phyloP scores from a whole-genome alignment of 2,329 filamentous ascomycete genomes.

The Aspergillus aculeatinus region DNA sequence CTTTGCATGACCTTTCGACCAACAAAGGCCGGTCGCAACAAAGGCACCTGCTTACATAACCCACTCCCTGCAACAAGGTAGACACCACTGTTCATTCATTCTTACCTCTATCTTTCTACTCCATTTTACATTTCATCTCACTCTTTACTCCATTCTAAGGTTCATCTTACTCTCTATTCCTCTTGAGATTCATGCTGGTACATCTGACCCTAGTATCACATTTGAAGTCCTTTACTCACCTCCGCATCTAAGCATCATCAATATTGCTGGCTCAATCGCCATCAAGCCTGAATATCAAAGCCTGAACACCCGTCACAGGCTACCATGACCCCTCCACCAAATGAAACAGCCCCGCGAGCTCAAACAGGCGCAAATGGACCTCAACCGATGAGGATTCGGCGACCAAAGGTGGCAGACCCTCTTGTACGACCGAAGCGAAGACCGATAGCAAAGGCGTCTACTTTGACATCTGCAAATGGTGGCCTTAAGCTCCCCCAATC shows the following conservation, averaged over 20 bases:
- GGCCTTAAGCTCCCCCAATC: slow-evolving; percentile 27
- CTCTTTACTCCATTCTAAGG: not conserved
- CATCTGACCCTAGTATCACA: too few species aligned
- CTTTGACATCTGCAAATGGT: slow-evolving; percentile 23
- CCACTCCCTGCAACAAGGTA: not conserved
- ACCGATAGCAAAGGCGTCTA: slow-evolving; percentile 28
- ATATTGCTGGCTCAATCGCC: not conserved
- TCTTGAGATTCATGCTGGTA: too few species aligned
- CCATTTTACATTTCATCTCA: not conserved
- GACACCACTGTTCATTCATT: too few species aligned
- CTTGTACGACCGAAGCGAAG: slow-evolving; percentile 62
- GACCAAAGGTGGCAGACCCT: slow-evolving; percentile 58
- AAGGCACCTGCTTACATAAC: not conserved
- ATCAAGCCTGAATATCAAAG: too few species aligned
- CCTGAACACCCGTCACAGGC: not conserved
- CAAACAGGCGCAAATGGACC: slow-evolving; percentile 50
- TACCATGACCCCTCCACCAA: slow-evolving; percentile 41
- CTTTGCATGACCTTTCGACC: not conserved
- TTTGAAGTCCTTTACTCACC: too few species aligned
- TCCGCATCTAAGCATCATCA: too few species aligned
- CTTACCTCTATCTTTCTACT: not conserved
- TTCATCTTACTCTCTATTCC: too few species aligned
- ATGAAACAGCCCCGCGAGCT: slow-evolving; percentile 47
- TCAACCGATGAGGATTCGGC: slow-evolving; percentile 47
- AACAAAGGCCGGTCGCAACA: not conserved